Conservation (phyloP, 352 stramenopile genomes). For the Pythium brassicae region DNA sequence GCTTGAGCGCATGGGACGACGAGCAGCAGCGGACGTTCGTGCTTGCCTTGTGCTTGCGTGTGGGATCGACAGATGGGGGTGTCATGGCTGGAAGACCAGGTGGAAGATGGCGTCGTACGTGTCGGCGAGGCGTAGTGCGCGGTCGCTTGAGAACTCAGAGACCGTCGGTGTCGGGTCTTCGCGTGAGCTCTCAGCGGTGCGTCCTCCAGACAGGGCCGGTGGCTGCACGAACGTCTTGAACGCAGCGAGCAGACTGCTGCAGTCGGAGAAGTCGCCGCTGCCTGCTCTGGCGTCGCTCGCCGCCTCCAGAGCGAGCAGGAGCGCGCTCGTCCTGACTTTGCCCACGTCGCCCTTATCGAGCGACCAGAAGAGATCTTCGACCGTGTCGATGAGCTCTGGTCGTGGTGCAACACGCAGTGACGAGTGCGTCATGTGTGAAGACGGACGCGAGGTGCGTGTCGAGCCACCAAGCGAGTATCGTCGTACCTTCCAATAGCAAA, state of each 20-base stretch:
- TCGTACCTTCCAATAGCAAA: slow-evolving; percentile 13
- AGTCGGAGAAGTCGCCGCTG: neutral
- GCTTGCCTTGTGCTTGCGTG: no score
- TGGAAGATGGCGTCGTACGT: slow-evolving; percentile 8
- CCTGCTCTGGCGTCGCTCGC: no score
- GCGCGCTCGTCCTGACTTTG: slow-evolving; percentile 5
- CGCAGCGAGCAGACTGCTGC: slow-evolving; percentile 1
- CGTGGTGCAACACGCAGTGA: no score
- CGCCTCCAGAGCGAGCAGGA: slow-evolving; percentile 9
- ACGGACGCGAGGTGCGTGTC: neutral
- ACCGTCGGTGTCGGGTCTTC: neutral
- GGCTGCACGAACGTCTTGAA: slow-evolving; percentile 6
- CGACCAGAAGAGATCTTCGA: slow-evolving; percentile 10
- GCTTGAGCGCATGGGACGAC: no score
- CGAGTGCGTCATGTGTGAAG: no score
- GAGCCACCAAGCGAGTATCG: no score
- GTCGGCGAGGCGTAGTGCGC: slow-evolving; percentile 4
- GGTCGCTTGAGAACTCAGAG: slow-evolving; percentile 5
- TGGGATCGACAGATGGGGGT: no score
- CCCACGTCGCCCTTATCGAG: slow-evolving; percentile 11
- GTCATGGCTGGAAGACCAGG: slow-evolving; percentile 7
- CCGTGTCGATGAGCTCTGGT: slow-evolving; percentile 8
- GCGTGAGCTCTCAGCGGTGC: neutral
- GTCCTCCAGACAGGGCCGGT: neutral
- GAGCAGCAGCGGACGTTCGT: no score